phyloP scores from a whole-genome alignment of 2,329 filamentous ascomycete species.

The Fusarium nurragi region DNA sequence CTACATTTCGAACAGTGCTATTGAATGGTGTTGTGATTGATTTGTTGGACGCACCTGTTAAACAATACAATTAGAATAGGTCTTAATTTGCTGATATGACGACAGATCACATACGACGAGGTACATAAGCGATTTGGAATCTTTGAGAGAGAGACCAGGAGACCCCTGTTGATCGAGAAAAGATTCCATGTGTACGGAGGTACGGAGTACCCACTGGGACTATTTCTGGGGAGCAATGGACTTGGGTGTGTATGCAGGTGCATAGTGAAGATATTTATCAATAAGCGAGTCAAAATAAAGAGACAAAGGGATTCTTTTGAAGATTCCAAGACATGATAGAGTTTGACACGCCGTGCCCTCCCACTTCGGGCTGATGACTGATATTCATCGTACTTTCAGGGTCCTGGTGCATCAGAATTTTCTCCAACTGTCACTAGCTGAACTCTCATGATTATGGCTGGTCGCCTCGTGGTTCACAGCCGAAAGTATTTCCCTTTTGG shows the following conservation, averaged over 20 bases:
- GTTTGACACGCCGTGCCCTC: not conserved
- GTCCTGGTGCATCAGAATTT: constrained; percentile 28
- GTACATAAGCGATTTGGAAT: constrained; percentile 32
- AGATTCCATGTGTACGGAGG: constrained; percentile 14
- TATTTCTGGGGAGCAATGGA: not conserved
- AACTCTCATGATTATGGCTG: constrained; percentile 26
- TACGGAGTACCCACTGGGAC: not conserved
- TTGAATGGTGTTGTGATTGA: not conserved
- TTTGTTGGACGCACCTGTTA: not conserved
- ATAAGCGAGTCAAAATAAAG: not conserved
- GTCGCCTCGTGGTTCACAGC: constrained; percentile 19
- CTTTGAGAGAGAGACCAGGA: constrained; percentile 8
- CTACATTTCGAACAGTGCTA: not conserved
- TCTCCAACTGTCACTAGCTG: constrained; percentile 25
- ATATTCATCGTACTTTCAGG: constrained; percentile 26
- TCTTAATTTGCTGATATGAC: constrained; percentile 25
- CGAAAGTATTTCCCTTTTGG: constrained; percentile 10
- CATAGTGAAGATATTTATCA: not conserved
- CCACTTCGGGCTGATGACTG: not conserved
- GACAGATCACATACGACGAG: constrained; percentile 20
- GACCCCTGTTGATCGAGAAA: constrained; percentile 17
- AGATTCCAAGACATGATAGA: not conserved
- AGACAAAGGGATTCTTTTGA: not conserved
- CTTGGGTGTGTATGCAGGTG: no score
- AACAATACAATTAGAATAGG: not conserved